Percentiles rank a stretch among this genome's conserved stretches.
phyloP scores from a whole-genome alignment of 805 yeast genomes.

The Ogataea neopini region DNA sequence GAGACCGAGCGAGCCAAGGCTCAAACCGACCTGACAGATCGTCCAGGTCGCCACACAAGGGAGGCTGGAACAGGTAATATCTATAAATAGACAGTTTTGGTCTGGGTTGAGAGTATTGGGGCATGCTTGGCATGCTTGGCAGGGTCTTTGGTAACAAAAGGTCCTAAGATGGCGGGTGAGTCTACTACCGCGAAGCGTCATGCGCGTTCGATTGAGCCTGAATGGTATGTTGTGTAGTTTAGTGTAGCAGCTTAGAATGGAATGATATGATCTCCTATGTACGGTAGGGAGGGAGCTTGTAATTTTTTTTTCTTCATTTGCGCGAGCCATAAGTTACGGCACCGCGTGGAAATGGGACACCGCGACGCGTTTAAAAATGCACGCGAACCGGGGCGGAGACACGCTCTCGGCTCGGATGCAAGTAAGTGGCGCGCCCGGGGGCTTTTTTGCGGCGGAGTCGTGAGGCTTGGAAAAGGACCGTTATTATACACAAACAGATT shows the following conservation, averaged over 20 bases:
- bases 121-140: background rate
- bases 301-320: no score
- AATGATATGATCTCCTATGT: no score
- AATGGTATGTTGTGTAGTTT: no score
- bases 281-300: no score
- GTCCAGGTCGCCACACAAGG: no score
- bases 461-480: constrained; percentile 3
- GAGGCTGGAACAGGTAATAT: background rate
- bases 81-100: background rate
- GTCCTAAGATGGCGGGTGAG: background rate
- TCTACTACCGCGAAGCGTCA: no score
- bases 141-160: background rate
- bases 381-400: background rate
- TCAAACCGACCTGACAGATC: background rate
- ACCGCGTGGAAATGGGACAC: background rate
- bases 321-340: background rate
- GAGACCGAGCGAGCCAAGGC: background rate
- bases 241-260: no score
- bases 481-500: no score
- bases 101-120: no score
- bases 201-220: no score
- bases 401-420: background rate
- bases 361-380: background rate
- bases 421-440: background rate
- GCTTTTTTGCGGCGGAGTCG: constrained; percentile 4